Evolutionary conservation across 371 early-diverging fungal genomes (phyloP).

Genomic region (Cokeromyces recurvatus): DNA sequence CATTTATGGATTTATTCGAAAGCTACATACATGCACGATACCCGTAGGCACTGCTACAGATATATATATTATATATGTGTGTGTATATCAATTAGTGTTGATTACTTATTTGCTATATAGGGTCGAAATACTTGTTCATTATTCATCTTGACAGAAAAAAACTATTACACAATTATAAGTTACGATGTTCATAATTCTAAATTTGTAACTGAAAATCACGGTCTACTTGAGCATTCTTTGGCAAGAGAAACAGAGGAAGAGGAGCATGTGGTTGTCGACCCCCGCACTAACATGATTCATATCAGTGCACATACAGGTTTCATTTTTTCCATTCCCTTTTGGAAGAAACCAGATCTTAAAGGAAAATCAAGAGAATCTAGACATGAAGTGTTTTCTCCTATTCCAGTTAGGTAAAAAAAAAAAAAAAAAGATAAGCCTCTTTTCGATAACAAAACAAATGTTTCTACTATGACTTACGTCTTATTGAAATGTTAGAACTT

Average conservation of each 20-base stretch:
- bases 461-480: background rate
- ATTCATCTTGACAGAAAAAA: constrained; percentile 15
- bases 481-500: constrained; percentile 4
- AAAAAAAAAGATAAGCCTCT: background rate
- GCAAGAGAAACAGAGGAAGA: constrained; percentile 7
- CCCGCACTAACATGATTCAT: constrained; percentile 1
- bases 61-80: no score
- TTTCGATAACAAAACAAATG: background rate
- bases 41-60: constrained; percentile 22
- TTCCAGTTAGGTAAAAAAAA: background rate
- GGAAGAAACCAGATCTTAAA: background rate
- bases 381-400: background rate
- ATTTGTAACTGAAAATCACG: constrained; percentile 7
- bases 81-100: background rate
- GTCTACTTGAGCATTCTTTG: background rate
- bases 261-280: background rate
- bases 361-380: background rate
- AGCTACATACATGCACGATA: constrained; percentile 43
- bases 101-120: constrained; percentile 1
- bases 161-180: constrained; percentile 6
- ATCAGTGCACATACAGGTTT: constrained; percentile 10
- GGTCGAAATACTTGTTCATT: constrained; percentile 8
- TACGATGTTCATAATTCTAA: background rate
- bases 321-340: constrained; percentile 11
- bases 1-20: constrained; percentile 59